A percentile compares a stretch with the other conserved stretches of the same genome.
These are phyloP conservation scores for Thielaviopsis euricoi DNA, from an alignment of 2,329 filamentous ascomycete species.

Conservation along the genomic window DNA sequence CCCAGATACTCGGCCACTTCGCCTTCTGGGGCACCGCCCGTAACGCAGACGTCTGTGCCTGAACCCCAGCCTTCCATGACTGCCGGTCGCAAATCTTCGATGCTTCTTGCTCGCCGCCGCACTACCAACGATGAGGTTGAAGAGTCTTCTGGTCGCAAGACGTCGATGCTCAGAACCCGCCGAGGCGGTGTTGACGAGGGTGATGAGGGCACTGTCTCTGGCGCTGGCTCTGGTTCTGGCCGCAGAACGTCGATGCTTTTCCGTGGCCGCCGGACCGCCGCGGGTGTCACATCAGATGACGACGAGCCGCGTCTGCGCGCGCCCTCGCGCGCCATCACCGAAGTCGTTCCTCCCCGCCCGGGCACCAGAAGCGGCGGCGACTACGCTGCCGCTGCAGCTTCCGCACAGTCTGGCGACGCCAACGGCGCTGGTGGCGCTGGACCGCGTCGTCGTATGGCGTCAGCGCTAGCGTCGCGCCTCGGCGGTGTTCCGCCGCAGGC, in stretches of 20 bases:
- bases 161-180: slow-evolving; percentile 29
- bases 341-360: slow-evolving; percentile 26
- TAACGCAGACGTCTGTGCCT: slow-evolving; percentile 17
- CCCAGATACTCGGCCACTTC: slow-evolving; percentile 24
- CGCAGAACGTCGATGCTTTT: slow-evolving; percentile 25
- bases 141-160: slow-evolving; percentile 26
- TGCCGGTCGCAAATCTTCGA: slow-evolving; percentile 33
- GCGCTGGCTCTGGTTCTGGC: slow-evolving; percentile 14
- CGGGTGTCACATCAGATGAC: slow-evolving; percentile 33
- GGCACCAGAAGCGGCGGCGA: slow-evolving; percentile 23
- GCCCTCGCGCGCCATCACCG: slow-evolving; percentile 42
- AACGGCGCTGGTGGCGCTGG: slow-evolving; percentile 25
- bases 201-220: slow-evolving; percentile 22
- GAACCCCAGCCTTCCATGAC: slow-evolving; percentile 1
- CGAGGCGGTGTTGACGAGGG: slow-evolving; percentile 28
- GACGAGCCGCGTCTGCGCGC: slow-evolving; percentile 28
- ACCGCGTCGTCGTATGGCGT: slow-evolving; percentile 35
- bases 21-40: slow-evolving; percentile 25
- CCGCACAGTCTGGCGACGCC: slow-evolving; percentile 17
- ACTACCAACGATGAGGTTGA: slow-evolving; percentile 34
- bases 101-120: slow-evolving; percentile 30
- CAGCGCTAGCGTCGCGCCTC: slow-evolving; percentile 31
- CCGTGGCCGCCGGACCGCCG: slow-evolving; percentile 29
- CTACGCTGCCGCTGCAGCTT: not conserved
- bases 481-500: slow-evolving; percentile 14